These are phyloP conservation scores for Morella rubra DNA, from an alignment of 306 rosid species.

Conservation along the genomic window DNA sequence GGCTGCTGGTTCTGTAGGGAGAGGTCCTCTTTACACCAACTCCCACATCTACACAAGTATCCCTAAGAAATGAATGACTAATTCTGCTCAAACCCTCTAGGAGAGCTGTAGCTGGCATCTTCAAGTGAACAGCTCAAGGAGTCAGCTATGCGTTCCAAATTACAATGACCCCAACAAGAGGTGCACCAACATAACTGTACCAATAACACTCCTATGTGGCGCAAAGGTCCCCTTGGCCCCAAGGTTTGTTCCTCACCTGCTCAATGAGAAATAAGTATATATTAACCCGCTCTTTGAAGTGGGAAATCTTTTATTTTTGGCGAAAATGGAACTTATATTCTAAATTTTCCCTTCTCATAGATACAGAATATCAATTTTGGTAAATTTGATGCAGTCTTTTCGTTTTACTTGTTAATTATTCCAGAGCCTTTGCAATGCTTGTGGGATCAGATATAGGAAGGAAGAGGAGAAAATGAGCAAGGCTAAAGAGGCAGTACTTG, in stretches of 20 bases:
- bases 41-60: not conserved
- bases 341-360: too few relatives aligned
- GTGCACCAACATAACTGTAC: constrained; percentile 29
- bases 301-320: not conserved
- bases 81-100: not conserved
- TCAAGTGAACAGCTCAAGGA: not conserved
- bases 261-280: not conserved
- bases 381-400: not conserved
- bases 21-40: not conserved
- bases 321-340: not conserved
- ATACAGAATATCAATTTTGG: not conserved
- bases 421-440: constrained; percentile 34
- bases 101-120: not conserved
- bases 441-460: constrained; percentile 32
- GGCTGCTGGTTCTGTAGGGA: not conserved
- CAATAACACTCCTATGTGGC: constrained; percentile 37
- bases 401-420: not conserved
- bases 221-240: constrained; percentile 37
- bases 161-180: not conserved
- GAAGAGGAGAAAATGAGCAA: constrained; percentile 9
- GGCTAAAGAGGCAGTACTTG: not conserved
- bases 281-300: not conserved
- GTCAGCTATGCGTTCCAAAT: not conserved
- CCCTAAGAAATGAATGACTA: not conserved
- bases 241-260: constrained; percentile 5